Evolutionary conservation across 1,139 yeast species (phyloP).

Genomic region (Keqinozyma sinolaborantium): DNA sequence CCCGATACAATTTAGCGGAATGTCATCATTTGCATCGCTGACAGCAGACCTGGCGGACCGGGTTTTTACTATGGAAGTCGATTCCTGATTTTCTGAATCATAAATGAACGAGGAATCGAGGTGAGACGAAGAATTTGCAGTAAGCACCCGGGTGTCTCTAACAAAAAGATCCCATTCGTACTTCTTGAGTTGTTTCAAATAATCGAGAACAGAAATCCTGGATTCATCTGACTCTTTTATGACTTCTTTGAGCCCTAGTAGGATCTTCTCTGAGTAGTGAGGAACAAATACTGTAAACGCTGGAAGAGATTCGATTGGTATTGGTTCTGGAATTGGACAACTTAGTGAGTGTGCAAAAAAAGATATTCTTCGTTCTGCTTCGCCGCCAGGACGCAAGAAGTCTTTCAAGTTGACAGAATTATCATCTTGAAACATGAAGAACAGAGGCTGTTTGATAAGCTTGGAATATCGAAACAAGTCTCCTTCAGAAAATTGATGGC

Average conservation of each 20-base stretch:
- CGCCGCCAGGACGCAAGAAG: conserved; percentile 55
- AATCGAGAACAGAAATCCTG: conserved; percentile 68
- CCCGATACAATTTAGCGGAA: conserved; percentile 72
- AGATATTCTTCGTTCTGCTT: conserved; percentile 77
- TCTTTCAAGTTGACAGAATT: conserved; percentile 29
- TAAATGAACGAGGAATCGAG: background rate
- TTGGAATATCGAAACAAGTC: conserved; percentile 28
- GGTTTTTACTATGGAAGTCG: background rate
- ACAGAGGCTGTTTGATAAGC: conserved; percentile 56
- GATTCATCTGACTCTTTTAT: conserved; percentile 58
- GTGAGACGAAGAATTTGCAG: conserved; percentile 7
- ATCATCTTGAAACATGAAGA: conserved; percentile 77
- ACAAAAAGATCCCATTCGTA: conserved; percentile 80
- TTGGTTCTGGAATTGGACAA: conserved; percentile 71
- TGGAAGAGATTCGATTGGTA: conserved; percentile 74
- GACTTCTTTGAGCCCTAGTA: conserved; percentile 61
- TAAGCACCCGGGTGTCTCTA: conserved; percentile 50
- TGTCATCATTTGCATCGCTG: conserved; percentile 40
- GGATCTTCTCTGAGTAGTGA: conserved; percentile 75
- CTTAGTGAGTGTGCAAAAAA: conserved; percentile 87
- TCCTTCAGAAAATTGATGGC: conserved; percentile 54
- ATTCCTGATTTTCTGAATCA: background rate
- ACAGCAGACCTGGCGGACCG: conserved; percentile 8
- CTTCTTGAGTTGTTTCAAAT: conserved; percentile 64
- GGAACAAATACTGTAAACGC: conserved; percentile 82